Evolutionary conservation across 139 green algal genomes (phyloP), one percentile per base, ranked within the genome.

Genomic region (Nannochloris sp.): DNA sequence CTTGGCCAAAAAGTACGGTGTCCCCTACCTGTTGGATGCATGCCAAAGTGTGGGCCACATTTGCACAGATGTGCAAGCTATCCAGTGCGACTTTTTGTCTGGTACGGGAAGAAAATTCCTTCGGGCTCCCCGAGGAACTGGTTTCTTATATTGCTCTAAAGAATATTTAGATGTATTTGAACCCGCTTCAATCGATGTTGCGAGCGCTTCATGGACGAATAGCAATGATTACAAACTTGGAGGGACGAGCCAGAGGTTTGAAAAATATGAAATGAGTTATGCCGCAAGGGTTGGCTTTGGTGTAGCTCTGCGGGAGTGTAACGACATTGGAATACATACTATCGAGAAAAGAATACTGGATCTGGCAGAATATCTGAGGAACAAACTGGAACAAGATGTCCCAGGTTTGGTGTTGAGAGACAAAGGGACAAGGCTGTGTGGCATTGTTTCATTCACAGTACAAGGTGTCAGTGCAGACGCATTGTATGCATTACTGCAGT

Each of bases 21-120:
- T 89, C 11, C 71, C 70, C 0, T 91, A 70, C 67, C 65, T 91
- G 46, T 68, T 91, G 61, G 84, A 91, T 60, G 84, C 84, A n/a
- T 88, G 80, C 57, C 84, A 91, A 40, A 80, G 66, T 23, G 70
- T 80, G 16, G 84, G 84, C 0, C 74, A 81, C 50, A 49, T 91
- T 61, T 76, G 77, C 2, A 33, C 89, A 30, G 84, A 91, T 51
- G 82, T 89, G 6, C 33, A 69, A 30, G 6, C 31, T 1, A 64
- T 91, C 2, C 56, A 65, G 2, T 91, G 84, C 64, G 63, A 85
- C 67, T 89, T 83, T 46, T 59, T 86, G 9, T 83, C 68, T 5
- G 79, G 45, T 14, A 91, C 84, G 2, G 67, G 73, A 14, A 69
- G 84, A 43, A 91, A 91, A 71, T 91, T 81, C 43, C 58, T 91